Percentiles rank a stretch among this genome's conserved stretches.
These are phyloP conservation scores for Huiozyma sinensis DNA, from an alignment of 805 yeast genomes.

Conservation along the genomic window DNA sequence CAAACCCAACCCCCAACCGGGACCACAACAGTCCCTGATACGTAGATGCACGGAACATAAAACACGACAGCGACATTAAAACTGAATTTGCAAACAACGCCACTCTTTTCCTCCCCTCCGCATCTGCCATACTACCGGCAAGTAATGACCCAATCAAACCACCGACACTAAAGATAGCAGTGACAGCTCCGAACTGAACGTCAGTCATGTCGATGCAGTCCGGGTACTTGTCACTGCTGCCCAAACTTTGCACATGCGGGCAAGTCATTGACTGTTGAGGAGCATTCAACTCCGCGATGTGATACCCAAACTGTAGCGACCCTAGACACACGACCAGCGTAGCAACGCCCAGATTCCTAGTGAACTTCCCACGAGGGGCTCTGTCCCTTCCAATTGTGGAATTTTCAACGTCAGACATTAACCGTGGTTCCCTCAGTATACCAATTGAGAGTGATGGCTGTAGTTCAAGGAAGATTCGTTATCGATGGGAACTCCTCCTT, in stretches of 20 bases:
- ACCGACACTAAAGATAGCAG: slow-evolving; percentile 74
- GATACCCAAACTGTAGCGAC: slow-evolving; percentile 85
- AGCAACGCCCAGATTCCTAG: slow-evolving; percentile 1
- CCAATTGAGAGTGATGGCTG: no score
- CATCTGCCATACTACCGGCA: slow-evolving; percentile 56
- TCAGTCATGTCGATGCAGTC: slow-evolving; percentile 51
- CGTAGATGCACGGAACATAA: slow-evolving; percentile 42
- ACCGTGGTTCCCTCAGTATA: no score
- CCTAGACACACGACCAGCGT: slow-evolving; percentile 53
- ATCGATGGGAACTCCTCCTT: no score
- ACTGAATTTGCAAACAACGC: slow-evolving; percentile 40
- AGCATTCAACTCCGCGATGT: slow-evolving; percentile 89
- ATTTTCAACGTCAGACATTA: no score
- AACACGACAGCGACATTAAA: slow-evolving; percentile 50
- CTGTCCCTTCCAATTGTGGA: no score
- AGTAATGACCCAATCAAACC: slow-evolving; percentile 67
- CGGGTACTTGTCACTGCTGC: slow-evolving; percentile 1
- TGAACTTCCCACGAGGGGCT: neutral
- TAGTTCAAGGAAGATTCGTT: no score
- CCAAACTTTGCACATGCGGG: slow-evolving; percentile 13
- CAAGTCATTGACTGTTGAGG: slow-evolving; percentile 69
- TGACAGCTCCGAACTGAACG: slow-evolving; percentile 56
- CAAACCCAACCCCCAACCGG: slow-evolving; percentile 69
- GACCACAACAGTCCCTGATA: slow-evolving; percentile 45
- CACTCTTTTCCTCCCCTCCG: slow-evolving; percentile 50